Evolutionary conservation across 305 asterid genomes (phyloP).

Genomic region (Fraxinus velutina): DNA sequence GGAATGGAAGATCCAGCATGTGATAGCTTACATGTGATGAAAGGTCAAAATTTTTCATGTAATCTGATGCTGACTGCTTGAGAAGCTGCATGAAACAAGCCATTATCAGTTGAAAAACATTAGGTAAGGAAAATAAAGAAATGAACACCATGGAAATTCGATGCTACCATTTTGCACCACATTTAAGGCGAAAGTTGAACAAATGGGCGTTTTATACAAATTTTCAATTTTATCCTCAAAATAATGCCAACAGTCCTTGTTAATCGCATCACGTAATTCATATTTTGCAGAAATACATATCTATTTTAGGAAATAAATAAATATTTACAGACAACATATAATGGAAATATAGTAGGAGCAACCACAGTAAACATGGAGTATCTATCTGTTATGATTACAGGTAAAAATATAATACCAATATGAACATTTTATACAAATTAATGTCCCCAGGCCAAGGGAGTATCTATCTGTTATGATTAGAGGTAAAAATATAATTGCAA

Average conservation of each 20-base stretch:
- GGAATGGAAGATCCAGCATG: conserved; percentile 3
- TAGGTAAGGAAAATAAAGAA: background rate
- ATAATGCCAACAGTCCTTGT: background rate
- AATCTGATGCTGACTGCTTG: conserved; percentile 69
- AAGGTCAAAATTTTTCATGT: conserved; percentile 51
- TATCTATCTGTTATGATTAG: background rate
- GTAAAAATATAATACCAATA: background rate
- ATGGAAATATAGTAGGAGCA: background rate
- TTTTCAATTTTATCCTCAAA: background rate
- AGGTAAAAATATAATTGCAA: background rate
- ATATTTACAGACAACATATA: background rate
- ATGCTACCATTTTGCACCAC: background rate
- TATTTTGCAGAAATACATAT: background rate
- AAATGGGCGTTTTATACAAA: background rate
- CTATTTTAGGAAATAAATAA: background rate
- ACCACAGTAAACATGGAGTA: background rate
- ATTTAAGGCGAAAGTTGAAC: background rate
- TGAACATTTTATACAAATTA: background rate
- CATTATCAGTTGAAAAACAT: conserved; percentile 9
- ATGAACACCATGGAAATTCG: conserved; percentile 1
- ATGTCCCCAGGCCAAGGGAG: background rate
- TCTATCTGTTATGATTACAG: background rate
- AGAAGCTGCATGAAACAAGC: conserved; percentile 64
- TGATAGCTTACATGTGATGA: conserved; percentile 62
- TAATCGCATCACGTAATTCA: background rate